These are phyloP conservation scores for Sphaerostilbella broomeana DNA, from an alignment of 2,329 filamentous ascomycete genomes.

Conservation along the genomic window DNA sequence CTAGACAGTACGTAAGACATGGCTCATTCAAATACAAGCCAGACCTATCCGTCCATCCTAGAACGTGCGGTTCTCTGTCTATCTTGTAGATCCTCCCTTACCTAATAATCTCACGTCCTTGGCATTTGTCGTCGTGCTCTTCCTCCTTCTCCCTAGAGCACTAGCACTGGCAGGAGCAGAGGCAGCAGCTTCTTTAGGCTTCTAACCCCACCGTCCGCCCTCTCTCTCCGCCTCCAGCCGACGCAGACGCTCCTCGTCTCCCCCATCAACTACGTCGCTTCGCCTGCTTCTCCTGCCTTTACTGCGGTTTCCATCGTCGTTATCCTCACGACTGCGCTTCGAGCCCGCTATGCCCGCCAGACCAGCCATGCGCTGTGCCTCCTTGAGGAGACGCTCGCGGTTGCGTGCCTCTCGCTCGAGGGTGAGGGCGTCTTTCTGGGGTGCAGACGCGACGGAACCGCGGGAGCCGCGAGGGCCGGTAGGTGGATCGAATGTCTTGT, in stretches of 20 bases:
- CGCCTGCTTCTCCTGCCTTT: slow-evolving; percentile 37
- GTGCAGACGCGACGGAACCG: slow-evolving; percentile 11
- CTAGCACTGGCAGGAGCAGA: too few relatives aligned
- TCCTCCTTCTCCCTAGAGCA: too few relatives aligned
- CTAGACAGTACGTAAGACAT: too few relatives aligned
- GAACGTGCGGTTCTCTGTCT: too few relatives aligned
- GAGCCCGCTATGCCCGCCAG: slow-evolving; percentile 39
- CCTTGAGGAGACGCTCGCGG: slow-evolving; percentile 59
- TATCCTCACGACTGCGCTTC: slow-evolving; percentile 47
- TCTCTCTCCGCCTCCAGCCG: slow-evolving; percentile 56
- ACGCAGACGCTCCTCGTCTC: slow-evolving; percentile 46
- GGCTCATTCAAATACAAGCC: too few relatives aligned
- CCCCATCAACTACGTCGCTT: slow-evolving; percentile 40
- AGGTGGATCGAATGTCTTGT: slow-evolving; percentile 37
- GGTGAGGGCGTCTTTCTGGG: slow-evolving; percentile 55
- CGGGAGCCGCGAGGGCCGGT: slow-evolving; percentile 30
- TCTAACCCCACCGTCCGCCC: slow-evolving; percentile 41
- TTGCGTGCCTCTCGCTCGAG: slow-evolving; percentile 62
- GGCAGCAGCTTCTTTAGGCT: too few relatives aligned
- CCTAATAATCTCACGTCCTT: too few relatives aligned
- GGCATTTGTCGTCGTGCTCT: background rate
- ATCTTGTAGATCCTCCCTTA: too few relatives aligned
- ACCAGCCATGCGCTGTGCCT: slow-evolving; percentile 59
- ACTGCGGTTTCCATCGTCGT: slow-evolving; percentile 34
- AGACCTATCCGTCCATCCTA: too few relatives aligned